phyloP scores from a whole-genome alignment of 495 filamentous ascomycete species.

The Aspergillus ellipticus region DNA sequence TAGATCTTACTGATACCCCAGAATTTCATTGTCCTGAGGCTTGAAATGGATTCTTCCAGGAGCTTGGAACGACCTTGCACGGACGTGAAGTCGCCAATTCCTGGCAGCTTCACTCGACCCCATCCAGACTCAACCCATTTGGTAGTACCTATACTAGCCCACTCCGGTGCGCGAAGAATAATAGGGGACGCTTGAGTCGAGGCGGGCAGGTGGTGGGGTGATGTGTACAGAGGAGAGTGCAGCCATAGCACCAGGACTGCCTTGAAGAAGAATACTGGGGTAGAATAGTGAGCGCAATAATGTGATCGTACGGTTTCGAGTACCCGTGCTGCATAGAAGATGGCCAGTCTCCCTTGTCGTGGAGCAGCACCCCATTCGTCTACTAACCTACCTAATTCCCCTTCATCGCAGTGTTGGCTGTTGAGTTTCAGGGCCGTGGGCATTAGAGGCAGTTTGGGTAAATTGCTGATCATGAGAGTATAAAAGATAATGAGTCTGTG shows the following conservation, averaged over 20 bases:
- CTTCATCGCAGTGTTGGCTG: neutral
- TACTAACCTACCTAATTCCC: neutral
- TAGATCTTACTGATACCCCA: neutral
- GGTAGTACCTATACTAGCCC: neutral
- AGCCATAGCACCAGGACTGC: neutral
- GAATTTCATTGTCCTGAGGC: neutral
- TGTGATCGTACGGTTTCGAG: neutral
- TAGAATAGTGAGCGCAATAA: neutral
- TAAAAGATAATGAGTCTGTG: neutral
- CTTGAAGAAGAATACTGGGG: neutral
- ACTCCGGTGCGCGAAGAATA: neutral
- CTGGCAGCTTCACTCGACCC: neutral
- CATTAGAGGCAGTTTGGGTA: neutral
- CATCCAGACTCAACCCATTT: neutral
- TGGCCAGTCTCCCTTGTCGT: neutral
- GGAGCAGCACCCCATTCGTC: neutral
- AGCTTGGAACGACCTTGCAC: neutral
- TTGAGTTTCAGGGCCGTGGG: neutral
- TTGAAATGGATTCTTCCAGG: neutral
- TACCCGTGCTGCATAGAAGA: neutral
- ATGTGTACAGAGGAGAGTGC: neutral
- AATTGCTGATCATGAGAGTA: neutral
- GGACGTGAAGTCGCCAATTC: neutral
- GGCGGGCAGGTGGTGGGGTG: neutral
- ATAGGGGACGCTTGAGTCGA: neutral